phyloP scores from a whole-genome alignment of 108 stramenopile genomes.

The Discostella stelligeroides region DNA sequence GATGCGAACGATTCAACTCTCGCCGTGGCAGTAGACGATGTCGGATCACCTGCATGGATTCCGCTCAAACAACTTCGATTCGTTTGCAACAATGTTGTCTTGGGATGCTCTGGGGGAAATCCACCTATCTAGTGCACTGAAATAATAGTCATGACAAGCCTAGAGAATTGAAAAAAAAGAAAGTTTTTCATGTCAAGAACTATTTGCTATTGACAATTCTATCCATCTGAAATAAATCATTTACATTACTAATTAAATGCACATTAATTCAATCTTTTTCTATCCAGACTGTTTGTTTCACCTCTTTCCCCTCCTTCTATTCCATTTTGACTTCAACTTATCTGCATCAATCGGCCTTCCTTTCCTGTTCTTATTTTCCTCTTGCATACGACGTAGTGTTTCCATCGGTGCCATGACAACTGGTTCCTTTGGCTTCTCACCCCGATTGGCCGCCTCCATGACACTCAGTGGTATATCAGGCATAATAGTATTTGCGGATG shows the following conservation, averaged over 20 bases:
- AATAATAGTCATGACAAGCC: neutral
- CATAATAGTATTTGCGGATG: conserved; percentile 12
- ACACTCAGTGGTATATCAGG: conserved; percentile 32
- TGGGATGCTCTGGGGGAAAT: no score
- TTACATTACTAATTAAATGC: neutral
- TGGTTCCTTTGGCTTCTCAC: conserved; percentile 31
- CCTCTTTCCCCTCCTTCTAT: conserved; percentile 24
- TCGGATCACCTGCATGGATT: conserved; percentile 28
- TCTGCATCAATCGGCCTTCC: conserved; percentile 29
- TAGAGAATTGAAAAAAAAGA: no score
- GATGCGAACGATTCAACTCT: neutral
- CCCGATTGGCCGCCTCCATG: conserved; percentile 79
- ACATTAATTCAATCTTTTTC: neutral
- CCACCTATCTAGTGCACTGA: no score
- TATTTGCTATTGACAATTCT: no score
- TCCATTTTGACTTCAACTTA: conserved; percentile 38
- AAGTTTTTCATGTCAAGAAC: no score
- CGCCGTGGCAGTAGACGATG: conserved; percentile 11
- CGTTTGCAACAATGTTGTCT: conserved; percentile 15
- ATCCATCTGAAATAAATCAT: neutral
- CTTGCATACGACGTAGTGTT: conserved; percentile 12
- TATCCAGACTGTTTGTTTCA: conserved; percentile 10
- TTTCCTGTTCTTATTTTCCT: conserved; percentile 17
- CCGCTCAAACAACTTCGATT: conserved; percentile 21
- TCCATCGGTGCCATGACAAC: conserved; percentile 45